Evolutionary conservation across 371 early-diverging fungal species (phyloP).

Genomic region (Zopfochytrium polystomum): DNA sequence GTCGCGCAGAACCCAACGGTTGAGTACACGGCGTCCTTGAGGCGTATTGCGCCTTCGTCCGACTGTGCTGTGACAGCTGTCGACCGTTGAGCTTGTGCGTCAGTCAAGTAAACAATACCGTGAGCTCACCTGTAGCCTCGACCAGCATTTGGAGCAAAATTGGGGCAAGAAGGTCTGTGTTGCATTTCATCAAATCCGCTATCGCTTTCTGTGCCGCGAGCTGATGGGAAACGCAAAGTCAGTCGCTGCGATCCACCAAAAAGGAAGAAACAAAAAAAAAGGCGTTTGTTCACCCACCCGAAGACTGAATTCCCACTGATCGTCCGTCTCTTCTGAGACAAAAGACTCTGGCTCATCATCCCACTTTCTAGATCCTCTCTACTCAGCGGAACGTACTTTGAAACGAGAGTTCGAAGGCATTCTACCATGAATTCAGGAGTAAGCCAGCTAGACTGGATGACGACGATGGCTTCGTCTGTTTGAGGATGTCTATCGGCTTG

Average conservation of each 20-base stretch:
- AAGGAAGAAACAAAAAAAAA: not conserved
- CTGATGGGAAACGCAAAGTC: too few species aligned
- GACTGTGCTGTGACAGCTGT: constrained; percentile 20
- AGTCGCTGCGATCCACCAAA: too few species aligned
- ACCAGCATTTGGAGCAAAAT: constrained; percentile 61
- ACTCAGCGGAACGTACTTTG: constrained; percentile 70
- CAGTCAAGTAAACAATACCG: too few species aligned
- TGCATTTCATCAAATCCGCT: constrained; percentile 67
- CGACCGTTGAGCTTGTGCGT: not conserved
- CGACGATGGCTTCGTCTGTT: constrained; percentile 41
- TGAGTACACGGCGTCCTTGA: constrained; percentile 80
- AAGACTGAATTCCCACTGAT: constrained; percentile 82
- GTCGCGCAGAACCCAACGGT: constrained; percentile 79
- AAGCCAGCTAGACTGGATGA: constrained; percentile 66
- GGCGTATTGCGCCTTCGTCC: constrained; percentile 56
- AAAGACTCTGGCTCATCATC: constrained; percentile 85
- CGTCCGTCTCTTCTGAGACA: constrained; percentile 74
- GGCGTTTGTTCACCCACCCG: constrained; percentile 52
- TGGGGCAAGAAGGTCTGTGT: constrained; percentile 65
- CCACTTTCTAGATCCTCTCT: constrained; percentile 74
- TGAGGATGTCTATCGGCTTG: constrained; percentile 19
- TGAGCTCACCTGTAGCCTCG: constrained; percentile 52
- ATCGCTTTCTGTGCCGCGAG: constrained; percentile 83
- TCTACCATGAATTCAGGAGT: constrained; percentile 63
- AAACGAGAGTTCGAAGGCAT: constrained; percentile 67